Conservation (phyloP, 305 asterid genomes). For the Solanum aculeatissimum region DNA sequence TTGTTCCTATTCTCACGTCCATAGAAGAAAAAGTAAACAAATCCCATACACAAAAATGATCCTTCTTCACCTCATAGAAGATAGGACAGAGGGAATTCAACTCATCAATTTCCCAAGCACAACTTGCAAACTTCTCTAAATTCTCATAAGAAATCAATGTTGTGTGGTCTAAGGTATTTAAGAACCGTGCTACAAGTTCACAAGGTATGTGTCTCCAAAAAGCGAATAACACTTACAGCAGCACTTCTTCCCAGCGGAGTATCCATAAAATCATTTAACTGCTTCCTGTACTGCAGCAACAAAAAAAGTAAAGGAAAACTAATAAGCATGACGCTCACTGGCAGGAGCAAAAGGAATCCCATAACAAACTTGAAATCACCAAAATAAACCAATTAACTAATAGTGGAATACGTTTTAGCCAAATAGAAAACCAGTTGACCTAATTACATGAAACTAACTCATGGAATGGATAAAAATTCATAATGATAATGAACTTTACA, state of each 20-base stretch:
- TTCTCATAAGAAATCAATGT: neutral
- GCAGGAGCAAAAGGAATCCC: neutral
- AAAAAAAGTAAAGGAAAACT: neutral
- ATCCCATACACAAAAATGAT: neutral
- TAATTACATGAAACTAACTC: neutral
- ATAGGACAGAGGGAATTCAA: neutral
- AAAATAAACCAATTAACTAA: neutral
- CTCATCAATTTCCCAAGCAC: neutral
- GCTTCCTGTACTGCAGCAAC: constrained; percentile 65
- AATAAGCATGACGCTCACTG: neutral
- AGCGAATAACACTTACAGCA: constrained; percentile 40
- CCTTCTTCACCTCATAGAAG: neutral
- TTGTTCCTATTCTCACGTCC: neutral
- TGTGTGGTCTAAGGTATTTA: neutral
- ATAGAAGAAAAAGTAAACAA: neutral
- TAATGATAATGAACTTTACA: neutral
- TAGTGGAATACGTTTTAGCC: neutral
- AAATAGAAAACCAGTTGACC: too few relatives aligned
- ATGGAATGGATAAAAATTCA: neutral
- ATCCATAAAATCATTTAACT: constrained; percentile 51
- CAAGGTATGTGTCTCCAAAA: neutral
- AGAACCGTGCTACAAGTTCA: neutral
- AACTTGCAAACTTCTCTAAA: neutral
- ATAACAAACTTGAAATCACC: neutral
- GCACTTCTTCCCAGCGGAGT: constrained; percentile 70